These are phyloP conservation scores for Trichoderma asperelloides DNA, from an alignment of 495 filamentous ascomycete genomes.

Conservation along the genomic window DNA sequence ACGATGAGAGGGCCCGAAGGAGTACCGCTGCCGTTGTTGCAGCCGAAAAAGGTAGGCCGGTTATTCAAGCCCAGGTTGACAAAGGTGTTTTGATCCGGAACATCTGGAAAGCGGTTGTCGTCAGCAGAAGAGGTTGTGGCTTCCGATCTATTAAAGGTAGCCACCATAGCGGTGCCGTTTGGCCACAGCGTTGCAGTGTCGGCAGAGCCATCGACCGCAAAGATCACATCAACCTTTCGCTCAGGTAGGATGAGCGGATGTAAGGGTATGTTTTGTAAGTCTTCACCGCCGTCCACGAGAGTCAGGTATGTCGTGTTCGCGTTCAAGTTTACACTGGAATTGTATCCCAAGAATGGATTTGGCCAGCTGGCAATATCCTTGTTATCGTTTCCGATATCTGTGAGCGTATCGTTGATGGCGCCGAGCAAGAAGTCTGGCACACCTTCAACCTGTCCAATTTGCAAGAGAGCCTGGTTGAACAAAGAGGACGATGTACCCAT, in stretches of 20 bases:
- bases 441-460: slow-evolving; percentile 38
- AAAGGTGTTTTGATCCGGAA: slow-evolving; percentile 81
- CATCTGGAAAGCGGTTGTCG: slow-evolving; percentile 53
- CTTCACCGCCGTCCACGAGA: slow-evolving; percentile 81
- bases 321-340: slow-evolving; percentile 52
- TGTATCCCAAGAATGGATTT: slow-evolving; percentile 77
- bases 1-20: slow-evolving; percentile 61
- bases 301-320: slow-evolving; percentile 50
- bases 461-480: slow-evolving; percentile 69
- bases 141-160: slow-evolving; percentile 66
- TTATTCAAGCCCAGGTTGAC: slow-evolving; percentile 78
- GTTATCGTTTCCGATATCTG: slow-evolving; percentile 41
- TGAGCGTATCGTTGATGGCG: slow-evolving; percentile 46
- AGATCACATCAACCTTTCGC: slow-evolving; percentile 80
- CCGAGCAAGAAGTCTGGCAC: slow-evolving; percentile 45
- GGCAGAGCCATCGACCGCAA: slow-evolving; percentile 79
- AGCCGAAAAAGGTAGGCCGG: slow-evolving; percentile 89
- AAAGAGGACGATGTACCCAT: slow-evolving; percentile 88
- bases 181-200: slow-evolving; percentile 74
- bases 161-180: slow-evolving; percentile 75
- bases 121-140: not conserved
- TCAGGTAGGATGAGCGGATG: slow-evolving; percentile 74
- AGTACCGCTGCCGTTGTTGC: slow-evolving; percentile 43
- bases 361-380: slow-evolving; percentile 77
- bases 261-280: slow-evolving; percentile 80